Conservation (phyloP, 345 rosid genomes). For the Rhizophora apiculata region DNA sequence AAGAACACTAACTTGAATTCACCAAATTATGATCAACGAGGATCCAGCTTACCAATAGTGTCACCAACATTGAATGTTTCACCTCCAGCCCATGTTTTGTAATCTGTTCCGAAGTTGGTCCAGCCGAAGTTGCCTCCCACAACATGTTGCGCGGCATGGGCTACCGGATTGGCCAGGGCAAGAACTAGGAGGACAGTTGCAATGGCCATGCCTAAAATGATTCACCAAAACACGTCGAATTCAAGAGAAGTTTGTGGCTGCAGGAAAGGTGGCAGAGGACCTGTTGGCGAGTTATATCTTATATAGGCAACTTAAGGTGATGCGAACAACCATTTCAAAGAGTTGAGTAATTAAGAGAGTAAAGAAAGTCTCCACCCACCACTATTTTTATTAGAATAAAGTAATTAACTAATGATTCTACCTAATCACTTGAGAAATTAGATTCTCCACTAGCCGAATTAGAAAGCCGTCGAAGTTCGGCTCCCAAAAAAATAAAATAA, state of each 20-base stretch:
- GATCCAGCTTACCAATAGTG: constrained; percentile 30
- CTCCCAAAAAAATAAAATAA: no score
- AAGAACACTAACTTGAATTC: no score
- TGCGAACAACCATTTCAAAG: background rate
- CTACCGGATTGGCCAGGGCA: constrained; percentile 35
- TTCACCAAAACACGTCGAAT: background rate
- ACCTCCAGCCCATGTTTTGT: constrained; percentile 32
- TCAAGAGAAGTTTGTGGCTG: background rate
- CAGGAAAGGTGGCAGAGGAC: background rate
- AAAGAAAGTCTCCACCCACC: no score
- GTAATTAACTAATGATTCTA: background rate
- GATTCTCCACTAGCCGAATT: background rate
- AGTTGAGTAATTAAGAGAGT: no score
- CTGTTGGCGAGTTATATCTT: background rate
- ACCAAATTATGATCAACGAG: background rate
- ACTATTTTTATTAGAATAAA: no score
- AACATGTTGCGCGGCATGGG: constrained; percentile 24
- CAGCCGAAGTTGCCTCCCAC: constrained; percentile 47
- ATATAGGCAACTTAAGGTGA: background rate
- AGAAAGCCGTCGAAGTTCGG: background rate
- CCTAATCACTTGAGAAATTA: background rate
- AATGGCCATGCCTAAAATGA: constrained; percentile 12
- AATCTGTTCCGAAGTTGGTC: constrained; percentile 22
- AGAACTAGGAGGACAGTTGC: constrained; percentile 31
- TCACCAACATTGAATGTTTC: constrained; percentile 47